Conservation (phyloP, 2,329 filamentous ascomycete genomes). For the Aureobasidium vineae region DNA sequence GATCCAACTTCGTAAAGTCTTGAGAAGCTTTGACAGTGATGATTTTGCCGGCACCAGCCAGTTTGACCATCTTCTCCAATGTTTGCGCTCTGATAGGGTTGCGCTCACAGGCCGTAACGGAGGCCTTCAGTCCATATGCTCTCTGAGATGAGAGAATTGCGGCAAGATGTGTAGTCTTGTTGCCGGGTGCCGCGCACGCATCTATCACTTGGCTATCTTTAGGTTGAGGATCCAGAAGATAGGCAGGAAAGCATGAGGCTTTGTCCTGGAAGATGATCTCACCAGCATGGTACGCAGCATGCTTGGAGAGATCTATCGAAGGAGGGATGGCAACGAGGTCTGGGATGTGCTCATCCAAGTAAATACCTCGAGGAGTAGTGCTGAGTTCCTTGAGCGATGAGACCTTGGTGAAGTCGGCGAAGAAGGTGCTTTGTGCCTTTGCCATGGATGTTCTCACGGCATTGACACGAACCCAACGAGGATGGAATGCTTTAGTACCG, state of each 20-base stretch:
- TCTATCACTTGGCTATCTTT: slow-evolving; percentile 80
- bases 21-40: slow-evolving; percentile 69
- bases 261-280: slow-evolving; percentile 92
- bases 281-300: slow-evolving; percentile 70
- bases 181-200: slow-evolving; percentile 90
- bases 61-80: slow-evolving; percentile 77
- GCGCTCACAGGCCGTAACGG: slow-evolving; percentile 77
- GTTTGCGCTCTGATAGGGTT: slow-evolving; percentile 69
- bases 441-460: slow-evolving; percentile 68
- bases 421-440: slow-evolving; percentile 71
- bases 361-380: slow-evolving; percentile 53
- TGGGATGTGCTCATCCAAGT: slow-evolving; percentile 78
- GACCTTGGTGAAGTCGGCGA: slow-evolving; percentile 61
- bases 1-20: slow-evolving; percentile 79
- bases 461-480: slow-evolving; percentile 92
- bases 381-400: slow-evolving; percentile 56
- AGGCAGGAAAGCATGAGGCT: slow-evolving; percentile 94
- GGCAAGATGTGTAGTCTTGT: slow-evolving; percentile 94
- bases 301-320: slow-evolving; percentile 68
- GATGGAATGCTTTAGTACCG: slow-evolving; percentile 57
- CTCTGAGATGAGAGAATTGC: slow-evolving; percentile 59
- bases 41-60: slow-evolving; percentile 66
- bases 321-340: slow-evolving; percentile 77
- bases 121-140: slow-evolving; percentile 32
- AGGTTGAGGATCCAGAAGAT: slow-evolving; percentile 68